phyloP scores from a whole-genome alignment of 129 eudicot species.

The Logfia minima region DNA sequence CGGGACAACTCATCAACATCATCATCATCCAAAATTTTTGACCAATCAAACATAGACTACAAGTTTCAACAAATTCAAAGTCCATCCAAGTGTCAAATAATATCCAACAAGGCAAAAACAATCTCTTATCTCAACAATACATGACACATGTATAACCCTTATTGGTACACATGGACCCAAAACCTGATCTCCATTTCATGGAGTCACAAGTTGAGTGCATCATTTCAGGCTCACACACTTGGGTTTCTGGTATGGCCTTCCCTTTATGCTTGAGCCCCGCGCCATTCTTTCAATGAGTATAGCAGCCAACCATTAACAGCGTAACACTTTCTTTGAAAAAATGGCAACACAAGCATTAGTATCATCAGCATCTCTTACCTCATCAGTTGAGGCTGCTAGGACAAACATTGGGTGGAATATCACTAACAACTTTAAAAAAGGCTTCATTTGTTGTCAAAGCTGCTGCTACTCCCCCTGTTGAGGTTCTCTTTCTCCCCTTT shows the following conservation, averaged over 20 bases:
- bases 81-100: slow-evolving; percentile 26
- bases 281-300: not conserved
- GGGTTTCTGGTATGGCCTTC: slow-evolving; percentile 1
- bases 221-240: slow-evolving; percentile 2
- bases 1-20: slow-evolving; percentile 3
- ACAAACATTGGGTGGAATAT: slow-evolving; percentile 50
- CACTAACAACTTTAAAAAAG: slow-evolving; percentile 50
- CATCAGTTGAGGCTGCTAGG: slow-evolving; percentile 64
- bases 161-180: not conserved
- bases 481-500: slow-evolving; percentile 38
- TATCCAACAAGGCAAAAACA: not conserved
- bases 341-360: slow-evolving; percentile 85
- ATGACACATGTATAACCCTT: slow-evolving; percentile 10
- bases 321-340: not conserved
- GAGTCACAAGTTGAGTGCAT: not conserved
- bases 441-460: slow-evolving; percentile 69
- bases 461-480: slow-evolving; percentile 83
- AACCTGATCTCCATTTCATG: not conserved
- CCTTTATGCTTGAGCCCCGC: slow-evolving; percentile 8
- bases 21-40: not conserved
- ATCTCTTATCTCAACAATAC: not conserved
- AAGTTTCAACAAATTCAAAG: slow-evolving; percentile 21
- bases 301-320: slow-evolving; percentile 3
- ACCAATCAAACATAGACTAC: slow-evolving; percentile 22
- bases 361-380: slow-evolving; percentile 77